These are phyloP conservation scores for Kwoniella europaea DNA, from an alignment of 768 basidiomycete species.

Conservation along the genomic window DNA sequence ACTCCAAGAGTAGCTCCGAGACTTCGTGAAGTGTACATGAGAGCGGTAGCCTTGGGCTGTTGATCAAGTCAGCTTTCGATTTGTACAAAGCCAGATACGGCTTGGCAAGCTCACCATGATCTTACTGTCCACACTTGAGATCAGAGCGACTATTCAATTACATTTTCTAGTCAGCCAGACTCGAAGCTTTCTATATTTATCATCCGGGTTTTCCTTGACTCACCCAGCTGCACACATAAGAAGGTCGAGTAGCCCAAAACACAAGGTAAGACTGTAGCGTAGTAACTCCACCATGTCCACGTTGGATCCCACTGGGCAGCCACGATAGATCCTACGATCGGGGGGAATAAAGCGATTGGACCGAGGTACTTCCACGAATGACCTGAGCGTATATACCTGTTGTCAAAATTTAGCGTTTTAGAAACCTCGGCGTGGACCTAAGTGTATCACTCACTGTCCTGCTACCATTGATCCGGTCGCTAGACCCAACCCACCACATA, in stretches of 20 bases:
- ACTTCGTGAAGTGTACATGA: constrained; percentile 53
- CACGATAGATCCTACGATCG: constrained; percentile 35
- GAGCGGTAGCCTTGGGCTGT: constrained; percentile 55
- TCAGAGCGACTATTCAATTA: constrained; percentile 44
- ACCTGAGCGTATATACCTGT: constrained; percentile 50
- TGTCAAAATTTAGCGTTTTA: not conserved
- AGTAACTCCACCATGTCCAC: constrained; percentile 48
- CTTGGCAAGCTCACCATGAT: constrained; percentile 44
- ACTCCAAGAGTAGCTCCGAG: constrained; percentile 55
- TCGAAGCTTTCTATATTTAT: constrained; percentile 2
- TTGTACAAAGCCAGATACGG: not conserved
- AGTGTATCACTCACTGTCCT: constrained; percentile 45
- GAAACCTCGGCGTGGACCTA: not conserved
- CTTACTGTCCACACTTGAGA: constrained; percentile 50
- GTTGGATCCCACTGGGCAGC: constrained; percentile 46
- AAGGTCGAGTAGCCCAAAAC: constrained; percentile 55
- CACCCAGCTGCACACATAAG: constrained; percentile 51
- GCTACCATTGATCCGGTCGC: constrained; percentile 52
- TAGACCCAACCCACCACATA: constrained; percentile 52
- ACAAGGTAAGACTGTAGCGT: constrained; percentile 46
- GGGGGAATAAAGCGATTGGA: constrained; percentile 40
- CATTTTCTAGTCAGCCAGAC: not conserved
- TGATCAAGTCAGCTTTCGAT: not conserved
- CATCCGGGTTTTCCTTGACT: constrained; percentile 6
- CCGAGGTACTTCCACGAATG: constrained; percentile 46